phyloP scores from a whole-genome alignment of 805 yeast species.

The Lipomyces chichibuensis region DNA sequence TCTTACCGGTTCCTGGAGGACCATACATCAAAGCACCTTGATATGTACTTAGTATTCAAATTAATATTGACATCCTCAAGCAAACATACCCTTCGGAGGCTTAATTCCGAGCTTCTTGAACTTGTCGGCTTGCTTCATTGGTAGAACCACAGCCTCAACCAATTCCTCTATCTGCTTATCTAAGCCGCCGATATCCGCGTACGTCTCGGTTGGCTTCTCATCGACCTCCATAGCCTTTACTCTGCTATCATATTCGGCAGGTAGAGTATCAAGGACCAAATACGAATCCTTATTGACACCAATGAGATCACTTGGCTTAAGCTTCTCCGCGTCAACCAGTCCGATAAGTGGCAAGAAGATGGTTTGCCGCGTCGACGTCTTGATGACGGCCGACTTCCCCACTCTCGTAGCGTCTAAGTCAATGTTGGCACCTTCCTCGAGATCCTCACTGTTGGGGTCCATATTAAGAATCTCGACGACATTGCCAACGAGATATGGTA shows the following conservation, averaged over 20 bases:
- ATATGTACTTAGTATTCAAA: neutral
- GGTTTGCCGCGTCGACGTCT: constrained; percentile 96
- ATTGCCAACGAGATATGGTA: constrained; percentile 95
- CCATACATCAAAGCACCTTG: constrained; percentile 87
- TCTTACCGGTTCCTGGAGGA: constrained; percentile 99
- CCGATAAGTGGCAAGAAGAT: constrained; percentile 96
- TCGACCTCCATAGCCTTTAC: constrained; percentile 99
- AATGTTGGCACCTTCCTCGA: constrained; percentile 91
- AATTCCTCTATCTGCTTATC: constrained; percentile 98
- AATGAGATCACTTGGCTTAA: constrained; percentile 96
- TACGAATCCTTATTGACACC: constrained; percentile 98
- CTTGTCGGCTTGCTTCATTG: constrained; percentile 98
- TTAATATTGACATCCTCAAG: neutral
- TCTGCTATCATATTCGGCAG: constrained; percentile 95
- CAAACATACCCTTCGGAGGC: constrained; percentile 80
- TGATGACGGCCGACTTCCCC: constrained; percentile 97
- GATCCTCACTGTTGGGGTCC: constrained; percentile 73
- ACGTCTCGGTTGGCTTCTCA: constrained; percentile 96
- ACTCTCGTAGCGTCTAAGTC: constrained; percentile 87
- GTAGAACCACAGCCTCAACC: constrained; percentile 96
- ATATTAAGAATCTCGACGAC: constrained; percentile 92
- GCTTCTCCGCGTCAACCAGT: constrained; percentile 83
- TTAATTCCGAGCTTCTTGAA: constrained; percentile 92
- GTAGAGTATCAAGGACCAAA: constrained; percentile 87
- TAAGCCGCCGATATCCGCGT: constrained; percentile 96